A percentile compares a stretch with the other conserved stretches of the same genome.
Evolutionary conservation across 306 rosid species (phyloP).

Genomic region (Cucumis hystrix): DNA sequence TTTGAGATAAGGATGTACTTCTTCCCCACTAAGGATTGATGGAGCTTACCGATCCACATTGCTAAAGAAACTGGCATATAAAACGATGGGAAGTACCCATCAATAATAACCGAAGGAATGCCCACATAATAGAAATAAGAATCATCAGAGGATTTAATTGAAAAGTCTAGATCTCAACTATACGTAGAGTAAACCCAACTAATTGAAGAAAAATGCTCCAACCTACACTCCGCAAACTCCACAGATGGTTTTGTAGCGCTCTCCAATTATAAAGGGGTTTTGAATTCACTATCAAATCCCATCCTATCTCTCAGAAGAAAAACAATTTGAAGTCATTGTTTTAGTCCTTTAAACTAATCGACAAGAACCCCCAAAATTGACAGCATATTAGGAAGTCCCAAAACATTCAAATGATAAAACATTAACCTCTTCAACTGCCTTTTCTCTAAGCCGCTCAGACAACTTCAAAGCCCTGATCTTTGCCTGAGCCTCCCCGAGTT

Average conservation of each 20-base stretch:
- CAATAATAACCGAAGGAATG: background rate
- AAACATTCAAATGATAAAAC: conserved; percentile 12
- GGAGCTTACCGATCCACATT: background rate
- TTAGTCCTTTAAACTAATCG: background rate
- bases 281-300: background rate
- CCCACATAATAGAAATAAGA: background rate
- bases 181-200: background rate
- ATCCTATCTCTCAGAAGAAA: background rate
- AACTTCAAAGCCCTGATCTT: conserved; percentile 89
- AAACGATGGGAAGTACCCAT: background rate
- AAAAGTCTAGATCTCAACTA: background rate
- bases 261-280: background rate
- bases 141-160: background rate
- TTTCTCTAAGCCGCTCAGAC: conserved; percentile 86
- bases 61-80: background rate
- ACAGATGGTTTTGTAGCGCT: background rate
- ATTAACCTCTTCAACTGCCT: conserved; percentile 94
- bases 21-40: background rate
- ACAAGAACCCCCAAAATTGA: background rate
- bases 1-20: background rate
- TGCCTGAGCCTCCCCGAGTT: conserved; percentile 81
- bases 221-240: background rate
- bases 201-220: background rate
- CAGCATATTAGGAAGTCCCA: background rate
- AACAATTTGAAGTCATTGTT: background rate